phyloP scores from a whole-genome alignment of 306 rosid genomes.

The Heteromeles arbutifolia region DNA sequence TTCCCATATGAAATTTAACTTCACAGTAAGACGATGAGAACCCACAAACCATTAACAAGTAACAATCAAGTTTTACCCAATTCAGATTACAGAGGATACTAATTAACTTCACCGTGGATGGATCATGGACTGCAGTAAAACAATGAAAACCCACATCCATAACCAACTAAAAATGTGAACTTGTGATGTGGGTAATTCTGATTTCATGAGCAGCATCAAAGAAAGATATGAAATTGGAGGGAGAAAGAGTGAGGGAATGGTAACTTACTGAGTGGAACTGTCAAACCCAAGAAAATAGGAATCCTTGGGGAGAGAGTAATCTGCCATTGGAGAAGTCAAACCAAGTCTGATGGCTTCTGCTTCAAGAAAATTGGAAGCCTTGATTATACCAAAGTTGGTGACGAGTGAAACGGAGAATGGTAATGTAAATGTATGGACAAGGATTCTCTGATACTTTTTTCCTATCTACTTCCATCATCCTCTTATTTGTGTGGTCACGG shows the following conservation, averaged over 20 bases:
- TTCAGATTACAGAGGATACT: not conserved
- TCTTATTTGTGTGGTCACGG: no score
- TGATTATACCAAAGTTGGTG: not conserved
- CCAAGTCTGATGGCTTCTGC: not conserved
- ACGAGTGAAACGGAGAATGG: not conserved
- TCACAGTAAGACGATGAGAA: not conserved
- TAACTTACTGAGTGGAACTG: conserved; percentile 84
- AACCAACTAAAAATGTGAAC: not conserved
- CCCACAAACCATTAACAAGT: not conserved
- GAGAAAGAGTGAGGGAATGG: not conserved
- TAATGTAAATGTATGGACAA: no score
- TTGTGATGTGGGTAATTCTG: conserved; percentile 8
- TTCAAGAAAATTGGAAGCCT: not conserved
- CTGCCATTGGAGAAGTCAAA: conserved; percentile 46
- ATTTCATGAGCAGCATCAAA: not conserved
- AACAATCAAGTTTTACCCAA: conserved; percentile 7
- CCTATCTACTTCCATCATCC: no score
- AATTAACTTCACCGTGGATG: not conserved
- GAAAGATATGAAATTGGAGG: not conserved
- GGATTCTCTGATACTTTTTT: no score
- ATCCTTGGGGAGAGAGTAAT: conserved; percentile 49
- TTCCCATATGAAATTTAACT: not conserved
- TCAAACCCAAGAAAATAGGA: conserved; percentile 84
- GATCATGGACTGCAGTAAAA: not conserved
- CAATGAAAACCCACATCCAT: not conserved